Percentiles rank a stretch among this genome's conserved stretches.
These are phyloP conservation scores for Apiotrichum sp. DNA, from an alignment of 1,284 basidiomycete species.

Conservation along the genomic window DNA sequence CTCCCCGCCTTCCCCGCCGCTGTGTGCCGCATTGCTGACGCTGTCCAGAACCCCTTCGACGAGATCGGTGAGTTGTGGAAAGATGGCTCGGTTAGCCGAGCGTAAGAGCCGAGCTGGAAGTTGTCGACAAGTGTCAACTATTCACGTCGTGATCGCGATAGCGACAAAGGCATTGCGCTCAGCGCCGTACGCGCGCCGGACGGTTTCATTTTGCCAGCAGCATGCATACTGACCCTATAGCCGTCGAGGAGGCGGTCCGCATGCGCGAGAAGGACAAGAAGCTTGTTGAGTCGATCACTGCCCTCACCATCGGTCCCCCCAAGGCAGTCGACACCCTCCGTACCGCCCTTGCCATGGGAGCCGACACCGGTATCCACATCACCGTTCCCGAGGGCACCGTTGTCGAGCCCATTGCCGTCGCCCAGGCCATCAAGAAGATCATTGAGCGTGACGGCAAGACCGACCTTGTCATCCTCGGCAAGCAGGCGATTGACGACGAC, in stretches of 20 bases:
- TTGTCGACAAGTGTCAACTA: neutral
- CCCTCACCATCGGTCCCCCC: conserved; percentile 84
- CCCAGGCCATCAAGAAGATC: conserved; percentile 68
- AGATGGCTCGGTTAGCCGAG: conserved; percentile 7
- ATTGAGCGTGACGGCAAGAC: conserved; percentile 57
- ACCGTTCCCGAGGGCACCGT: conserved; percentile 81
- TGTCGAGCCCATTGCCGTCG: conserved; percentile 46
- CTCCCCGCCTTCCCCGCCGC: neutral
- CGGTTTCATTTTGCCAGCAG: too few species aligned
- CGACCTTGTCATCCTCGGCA: conserved; percentile 93
- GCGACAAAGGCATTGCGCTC: too few species aligned
- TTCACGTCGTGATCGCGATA: neutral
- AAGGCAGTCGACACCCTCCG: conserved; percentile 88
- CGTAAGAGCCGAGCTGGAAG: conserved; percentile 10
- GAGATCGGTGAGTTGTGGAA: conserved; percentile 69
- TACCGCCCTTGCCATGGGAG: conserved; percentile 96
- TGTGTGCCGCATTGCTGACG: neutral
- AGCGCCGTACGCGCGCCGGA: too few species aligned
- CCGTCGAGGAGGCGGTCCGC: conserved; percentile 95
- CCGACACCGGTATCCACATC: conserved; percentile 87
- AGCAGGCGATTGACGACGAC: conserved; percentile 98
- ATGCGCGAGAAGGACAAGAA: conserved; percentile 71
- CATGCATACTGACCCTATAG: conserved; percentile 48
- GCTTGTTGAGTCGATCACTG: conserved; percentile 75
- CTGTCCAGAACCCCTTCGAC: conserved; percentile 86